phyloP scores from a whole-genome alignment of 1,284 basidiomycete species.

The Ganoderma resinaceum region DNA sequence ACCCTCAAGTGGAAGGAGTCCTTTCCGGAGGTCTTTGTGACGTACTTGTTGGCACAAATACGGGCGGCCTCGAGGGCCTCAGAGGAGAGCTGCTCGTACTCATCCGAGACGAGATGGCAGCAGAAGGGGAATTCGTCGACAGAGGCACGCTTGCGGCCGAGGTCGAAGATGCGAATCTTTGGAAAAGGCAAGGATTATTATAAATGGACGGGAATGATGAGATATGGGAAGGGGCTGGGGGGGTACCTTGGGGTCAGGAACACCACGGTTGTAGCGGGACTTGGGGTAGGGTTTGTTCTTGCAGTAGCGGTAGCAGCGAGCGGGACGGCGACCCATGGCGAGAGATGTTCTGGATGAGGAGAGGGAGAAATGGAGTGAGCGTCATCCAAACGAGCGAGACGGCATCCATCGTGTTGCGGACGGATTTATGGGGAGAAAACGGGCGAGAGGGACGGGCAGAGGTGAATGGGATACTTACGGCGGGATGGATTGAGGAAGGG shows the following conservation, averaged over 20 bases:
- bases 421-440: conserved; percentile 24
- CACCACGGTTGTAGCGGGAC: conserved; percentile 98
- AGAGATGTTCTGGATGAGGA: conserved; percentile 21
- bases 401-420: conserved; percentile 38
- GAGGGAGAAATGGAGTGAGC: conserved; percentile 22
- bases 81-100: conserved; percentile 97
- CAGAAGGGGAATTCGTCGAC: conserved; percentile 99
- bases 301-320: conserved; percentile 97
- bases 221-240: background rate
- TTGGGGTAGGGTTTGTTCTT: conserved; percentile 98
- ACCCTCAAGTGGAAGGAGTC: conserved; percentile 99
- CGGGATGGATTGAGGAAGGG: conserved; percentile 31
- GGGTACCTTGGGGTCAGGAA: conserved; percentile 87
- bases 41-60: conserved; percentile 99
- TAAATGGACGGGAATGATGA: no score
- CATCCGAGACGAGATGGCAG: conserved; percentile 96
- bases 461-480: conserved; percentile 34
- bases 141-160: conserved; percentile 93
- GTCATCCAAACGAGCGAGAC: conserved; percentile 37
- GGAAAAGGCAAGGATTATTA: background rate
- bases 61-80: conserved; percentile 98
- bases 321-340: conserved; percentile 93
- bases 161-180: conserved; percentile 92
- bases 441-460: conserved; percentile 13
- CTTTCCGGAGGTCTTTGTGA: conserved; percentile 98